phyloP scores from a whole-genome alignment of 805 yeast species.

The Sugiyamaella qingdaonensis region DNA sequence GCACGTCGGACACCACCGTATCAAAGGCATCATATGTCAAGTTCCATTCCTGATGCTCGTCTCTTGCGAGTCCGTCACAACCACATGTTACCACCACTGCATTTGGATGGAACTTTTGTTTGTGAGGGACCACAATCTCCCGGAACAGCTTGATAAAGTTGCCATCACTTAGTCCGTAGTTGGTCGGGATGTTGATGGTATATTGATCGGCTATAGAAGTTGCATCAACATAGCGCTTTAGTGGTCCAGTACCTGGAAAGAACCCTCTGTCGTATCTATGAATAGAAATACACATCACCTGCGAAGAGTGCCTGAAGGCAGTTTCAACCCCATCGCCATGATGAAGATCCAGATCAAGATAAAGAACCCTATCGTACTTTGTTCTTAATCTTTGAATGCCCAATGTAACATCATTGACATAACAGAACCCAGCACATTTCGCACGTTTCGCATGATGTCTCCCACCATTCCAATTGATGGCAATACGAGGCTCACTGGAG shows the following conservation, averaged over 20 bases:
- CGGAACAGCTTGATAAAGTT: constrained; percentile 37
- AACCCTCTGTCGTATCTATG: constrained; percentile 66
- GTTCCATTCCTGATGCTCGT: constrained; percentile 65
- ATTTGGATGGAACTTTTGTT: constrained; percentile 42
- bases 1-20: constrained; percentile 31
- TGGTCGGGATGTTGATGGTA: constrained; percentile 54
- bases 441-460: constrained; percentile 61
- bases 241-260: constrained; percentile 66
- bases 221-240: constrained; percentile 12
- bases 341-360: constrained; percentile 70
- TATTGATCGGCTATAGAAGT: constrained; percentile 36
- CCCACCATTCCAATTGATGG: constrained; percentile 76
- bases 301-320: constrained; percentile 54
- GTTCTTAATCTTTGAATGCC: constrained; percentile 48
- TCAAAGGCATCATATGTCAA: constrained; percentile 51
- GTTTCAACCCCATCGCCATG: constrained; percentile 78
- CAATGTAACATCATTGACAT: constrained; percentile 63
- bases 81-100: constrained; percentile 66
- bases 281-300: constrained; percentile 57
- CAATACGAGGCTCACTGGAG: constrained; percentile 29
- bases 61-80: constrained; percentile 68
- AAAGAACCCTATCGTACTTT: constrained; percentile 45
- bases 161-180: constrained; percentile 51
- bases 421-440: constrained; percentile 67
- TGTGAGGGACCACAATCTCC: constrained; percentile 42